phyloP scores from a whole-genome alignment of 176 grass and related monocot species.

The Zea luxurians region DNA sequence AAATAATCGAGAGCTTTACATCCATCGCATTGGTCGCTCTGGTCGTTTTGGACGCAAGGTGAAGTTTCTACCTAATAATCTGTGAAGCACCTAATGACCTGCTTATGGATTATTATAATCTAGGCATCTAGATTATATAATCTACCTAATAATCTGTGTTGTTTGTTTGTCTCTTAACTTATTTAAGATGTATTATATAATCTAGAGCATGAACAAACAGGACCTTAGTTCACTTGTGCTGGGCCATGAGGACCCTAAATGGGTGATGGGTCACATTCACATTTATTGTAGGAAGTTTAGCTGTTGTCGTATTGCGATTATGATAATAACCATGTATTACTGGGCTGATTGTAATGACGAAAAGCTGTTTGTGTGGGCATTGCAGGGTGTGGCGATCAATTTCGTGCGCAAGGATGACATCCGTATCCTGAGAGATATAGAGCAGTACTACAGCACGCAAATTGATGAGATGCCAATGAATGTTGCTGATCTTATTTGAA shows the following conservation, averaged over 20 bases:
- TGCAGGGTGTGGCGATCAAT: conserved; percentile 96
- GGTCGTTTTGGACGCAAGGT: conserved; percentile 98
- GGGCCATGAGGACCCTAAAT: not conserved
- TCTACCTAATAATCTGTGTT: no score
- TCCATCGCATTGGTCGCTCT: conserved; percentile 93
- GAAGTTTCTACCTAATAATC: not conserved
- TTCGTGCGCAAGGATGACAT: conserved; percentile 97
- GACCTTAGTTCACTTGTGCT: no score
- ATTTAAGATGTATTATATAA: no score
- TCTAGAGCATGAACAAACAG: no score
- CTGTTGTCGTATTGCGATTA: not conserved
- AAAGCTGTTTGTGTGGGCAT: not conserved
- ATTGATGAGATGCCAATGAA: conserved; percentile 99
- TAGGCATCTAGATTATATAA: no score
- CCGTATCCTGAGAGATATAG: conserved; percentile 89
- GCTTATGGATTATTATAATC: no score
- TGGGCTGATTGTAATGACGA: not conserved
- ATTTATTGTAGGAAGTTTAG: not conserved
- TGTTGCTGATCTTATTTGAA: conserved; percentile 90
- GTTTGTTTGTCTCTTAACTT: no score
- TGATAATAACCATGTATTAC: not conserved
- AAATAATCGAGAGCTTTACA: conserved; percentile 97
- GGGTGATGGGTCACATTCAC: not conserved
- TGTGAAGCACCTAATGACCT: no score
- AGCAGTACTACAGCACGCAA: conserved; percentile 98